These are phyloP conservation scores for Neurospora sublineolata DNA, from an alignment of 495 filamentous ascomycete genomes.

Conservation along the genomic window DNA sequence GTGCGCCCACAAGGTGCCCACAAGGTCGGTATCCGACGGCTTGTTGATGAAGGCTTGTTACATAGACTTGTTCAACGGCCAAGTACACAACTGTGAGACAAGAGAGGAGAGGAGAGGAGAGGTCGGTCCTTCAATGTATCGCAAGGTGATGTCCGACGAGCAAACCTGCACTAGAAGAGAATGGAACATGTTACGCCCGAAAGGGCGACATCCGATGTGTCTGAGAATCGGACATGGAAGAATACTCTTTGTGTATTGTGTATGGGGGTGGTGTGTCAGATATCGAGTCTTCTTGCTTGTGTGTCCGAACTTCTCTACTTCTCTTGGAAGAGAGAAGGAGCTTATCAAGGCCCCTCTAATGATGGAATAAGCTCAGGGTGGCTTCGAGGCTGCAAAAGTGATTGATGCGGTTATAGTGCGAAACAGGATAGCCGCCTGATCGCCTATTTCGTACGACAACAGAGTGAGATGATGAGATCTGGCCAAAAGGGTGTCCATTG, in stretches of 20 bases:
- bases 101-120: background rate
- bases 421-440: slow-evolving; percentile 3
- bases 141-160: background rate
- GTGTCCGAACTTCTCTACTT: background rate
- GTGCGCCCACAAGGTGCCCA: background rate
- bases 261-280: background rate
- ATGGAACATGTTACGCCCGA: background rate
- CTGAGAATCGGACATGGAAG: background rate
- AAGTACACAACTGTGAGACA: background rate
- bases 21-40: background rate
- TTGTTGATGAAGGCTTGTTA: background rate
- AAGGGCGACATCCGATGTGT: background rate
- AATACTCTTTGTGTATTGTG: background rate
- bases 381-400: background rate
- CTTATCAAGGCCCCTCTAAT: background rate
- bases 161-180: background rate
- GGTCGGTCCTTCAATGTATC: background rate
- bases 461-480: background rate
- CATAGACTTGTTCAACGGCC: background rate
- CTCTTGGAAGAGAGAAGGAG: background rate
- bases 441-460: background rate
- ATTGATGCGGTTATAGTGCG: background rate
- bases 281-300: too few species aligned
- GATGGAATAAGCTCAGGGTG: background rate
- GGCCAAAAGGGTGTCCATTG: background rate